Evolutionary conservation across 208 protist genomes (phyloP).

Genomic region (Trypanosoma cruzi): DNA sequence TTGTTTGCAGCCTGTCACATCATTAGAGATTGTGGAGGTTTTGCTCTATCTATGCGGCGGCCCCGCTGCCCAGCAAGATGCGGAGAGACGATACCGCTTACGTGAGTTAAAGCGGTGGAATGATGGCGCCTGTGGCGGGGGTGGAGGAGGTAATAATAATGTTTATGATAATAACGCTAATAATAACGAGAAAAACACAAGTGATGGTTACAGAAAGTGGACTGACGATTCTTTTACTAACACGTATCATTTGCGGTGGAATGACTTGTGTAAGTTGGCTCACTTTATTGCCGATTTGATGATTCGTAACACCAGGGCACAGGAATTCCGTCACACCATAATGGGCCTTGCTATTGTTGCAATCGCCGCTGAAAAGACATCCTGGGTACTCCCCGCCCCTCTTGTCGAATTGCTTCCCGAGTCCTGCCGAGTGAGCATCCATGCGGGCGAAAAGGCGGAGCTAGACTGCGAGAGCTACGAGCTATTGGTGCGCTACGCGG

Average conservation of each 20-base stretch:
- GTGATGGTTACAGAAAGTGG: background rate
- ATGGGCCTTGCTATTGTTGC: slow-evolving; percentile 48
- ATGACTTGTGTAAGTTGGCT: slow-evolving; percentile 18
- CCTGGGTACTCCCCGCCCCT: slow-evolving; percentile 41
- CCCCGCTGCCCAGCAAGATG: slow-evolving; percentile 28
- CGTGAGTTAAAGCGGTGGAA: slow-evolving; percentile 11
- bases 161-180: slow-evolving; percentile 2
- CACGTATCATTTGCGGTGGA: slow-evolving; percentile 7
- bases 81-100: slow-evolving; percentile 28
- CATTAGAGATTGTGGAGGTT: slow-evolving; percentile 47
- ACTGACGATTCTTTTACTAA: background rate
- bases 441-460: background rate
- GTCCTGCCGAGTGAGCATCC: background rate
- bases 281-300: slow-evolving; percentile 26
- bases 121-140: background rate
- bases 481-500: slow-evolving; percentile 1
- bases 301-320: slow-evolving; percentile 17
- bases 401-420: slow-evolving; percentile 39
- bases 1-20: slow-evolving; percentile 36
- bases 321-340: slow-evolving; percentile 32
- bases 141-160: background rate
- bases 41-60: slow-evolving; percentile 53
- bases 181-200: background rate
- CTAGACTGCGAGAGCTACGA: slow-evolving; percentile 5
- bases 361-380: slow-evolving; percentile 41